These are phyloP conservation scores for Neofusicoccum cordaticola DNA, from an alignment of 2,329 filamentous ascomycete genomes.

Conservation along the genomic window DNA sequence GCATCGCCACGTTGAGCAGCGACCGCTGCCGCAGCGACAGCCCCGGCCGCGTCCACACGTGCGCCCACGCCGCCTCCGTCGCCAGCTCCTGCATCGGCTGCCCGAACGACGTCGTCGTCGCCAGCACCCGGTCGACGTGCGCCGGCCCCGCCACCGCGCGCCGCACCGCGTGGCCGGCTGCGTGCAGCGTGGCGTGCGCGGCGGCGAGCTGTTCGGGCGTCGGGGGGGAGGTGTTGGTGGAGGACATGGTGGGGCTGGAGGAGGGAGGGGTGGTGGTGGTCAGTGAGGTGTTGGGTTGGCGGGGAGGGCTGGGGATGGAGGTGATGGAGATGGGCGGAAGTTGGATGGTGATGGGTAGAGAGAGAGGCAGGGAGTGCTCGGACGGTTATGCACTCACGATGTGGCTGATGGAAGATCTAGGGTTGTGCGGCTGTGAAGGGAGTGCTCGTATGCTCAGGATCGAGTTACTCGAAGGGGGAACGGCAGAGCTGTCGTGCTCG, in stretches of 20 bases:
- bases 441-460: background rate
- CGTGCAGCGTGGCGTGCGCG: background rate
- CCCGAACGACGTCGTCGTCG: conserved; percentile 58
- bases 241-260: background rate
- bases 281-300: too few species aligned
- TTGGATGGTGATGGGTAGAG: background rate
- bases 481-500: background rate
- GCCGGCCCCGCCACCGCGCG: conserved; percentile 32
- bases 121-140: conserved; percentile 58
- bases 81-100: conserved; percentile 62
- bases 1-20: conserved; percentile 63
- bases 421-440: background rate
- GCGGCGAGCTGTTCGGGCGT: background rate
- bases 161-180: background rate
- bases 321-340: background rate
- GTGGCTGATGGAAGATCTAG: too few species aligned
- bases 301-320: background rate
- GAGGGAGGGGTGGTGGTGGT: background rate
- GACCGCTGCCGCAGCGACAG: background rate
- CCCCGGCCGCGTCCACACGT: conserved; percentile 62
- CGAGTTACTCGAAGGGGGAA: background rate
- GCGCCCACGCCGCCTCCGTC: conserved; percentile 64
- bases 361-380: too few species aligned
- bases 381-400: too few species aligned
- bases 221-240: background rate